Base-by-base conservation (phyloP, 805 yeast species). In the Teunomyces lycoperdinae region DNA sequence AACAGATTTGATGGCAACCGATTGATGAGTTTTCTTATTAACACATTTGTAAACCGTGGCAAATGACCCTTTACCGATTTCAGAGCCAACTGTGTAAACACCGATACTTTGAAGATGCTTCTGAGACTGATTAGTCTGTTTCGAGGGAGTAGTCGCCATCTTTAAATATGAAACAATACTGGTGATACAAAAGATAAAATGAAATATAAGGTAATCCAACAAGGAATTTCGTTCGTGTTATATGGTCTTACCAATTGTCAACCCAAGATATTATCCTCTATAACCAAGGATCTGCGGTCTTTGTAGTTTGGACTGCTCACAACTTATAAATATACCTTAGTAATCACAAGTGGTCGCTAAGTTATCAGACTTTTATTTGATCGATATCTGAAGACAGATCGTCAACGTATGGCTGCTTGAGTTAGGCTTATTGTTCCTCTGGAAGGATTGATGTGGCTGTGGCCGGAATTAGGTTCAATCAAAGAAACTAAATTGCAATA, bases 31-130 rank as follows among this genome's bases (percentile, higher is more conserved):
- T 39, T 70, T 58, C 40, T 71, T 65, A 58, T 84, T 75, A 48
- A 78, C 74, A 45, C 97, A 96, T 67, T 89, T 90, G 73, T 87
- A 92, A 24, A 94, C 99, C 52, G 85, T 86, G 58, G 99, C 99
- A 72, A 94, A 94, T 7, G 96, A 87, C 30, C 99, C 99, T 58
- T 87, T 83, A 20, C 99, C 99, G 46, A 94, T 92, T 64, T 90
- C 96, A 14, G 84, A 80, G 20, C 89, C 89, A n/a, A 84, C 73
- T 17, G 74, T 67, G 58, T 81, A 84, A 44, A 68, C 64, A 5
- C 83, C 84, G 9, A 80, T 62, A 30, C 43, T 49, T 33, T 50
- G 52, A 17, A 13, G 20, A 10, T 36, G 43, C n/a, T 29, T 40
- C 20, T 42, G 28, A 10, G 45, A 9, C n/a, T 31, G 43, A 40